Percentiles rank a stretch among this genome's conserved stretches.
Evolutionary conservation across 192 early-diverging fungal species (phyloP).

Genomic region (Phlyctochytrium arcticum): DNA sequence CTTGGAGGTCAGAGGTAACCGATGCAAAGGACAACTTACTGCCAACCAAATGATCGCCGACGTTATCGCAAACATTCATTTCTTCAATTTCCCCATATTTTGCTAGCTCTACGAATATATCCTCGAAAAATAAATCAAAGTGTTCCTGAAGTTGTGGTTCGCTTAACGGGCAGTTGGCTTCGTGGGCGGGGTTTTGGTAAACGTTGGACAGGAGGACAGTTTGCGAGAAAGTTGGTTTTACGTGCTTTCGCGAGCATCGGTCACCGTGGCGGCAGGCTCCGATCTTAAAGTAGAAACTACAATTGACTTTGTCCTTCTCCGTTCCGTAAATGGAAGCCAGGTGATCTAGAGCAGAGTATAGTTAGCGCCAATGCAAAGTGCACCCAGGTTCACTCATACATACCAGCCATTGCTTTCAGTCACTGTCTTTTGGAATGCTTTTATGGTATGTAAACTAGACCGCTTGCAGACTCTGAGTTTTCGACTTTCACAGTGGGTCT

Average conservation of each 20-base stretch:
- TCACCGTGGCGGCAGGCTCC: slow-evolving; percentile 98
- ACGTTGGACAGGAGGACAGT: slow-evolving; percentile 92
- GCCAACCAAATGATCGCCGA: slow-evolving; percentile 95
- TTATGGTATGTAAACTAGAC: too few relatives aligned
- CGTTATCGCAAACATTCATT: slow-evolving; percentile 97
- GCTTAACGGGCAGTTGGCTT: slow-evolving; percentile 50
- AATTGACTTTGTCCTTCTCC: slow-evolving; percentile 98
- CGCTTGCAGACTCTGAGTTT: too few relatives aligned
- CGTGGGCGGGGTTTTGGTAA: slow-evolving; percentile 87
- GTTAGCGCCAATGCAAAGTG: too few relatives aligned
- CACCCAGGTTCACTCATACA: too few relatives aligned
- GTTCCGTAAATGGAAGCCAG: slow-evolving; percentile 85
- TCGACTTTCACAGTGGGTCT: too few relatives aligned
- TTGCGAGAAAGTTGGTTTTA: slow-evolving; percentile 94
- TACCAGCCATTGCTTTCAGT: too few relatives aligned
- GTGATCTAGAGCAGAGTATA: slow-evolving; percentile 28
- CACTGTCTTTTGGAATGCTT: too few relatives aligned
- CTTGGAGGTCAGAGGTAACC: background rate
- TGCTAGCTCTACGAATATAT: slow-evolving; percentile 91
- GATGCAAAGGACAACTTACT: slow-evolving; percentile 34
- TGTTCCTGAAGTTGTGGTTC: slow-evolving; percentile 75
- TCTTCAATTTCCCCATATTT: slow-evolving; percentile 97
- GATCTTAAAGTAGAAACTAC: slow-evolving; percentile 99
- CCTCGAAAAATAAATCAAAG: slow-evolving; percentile 96
- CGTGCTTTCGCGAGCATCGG: slow-evolving; percentile 93